A percentile compares a stretch with the other conserved stretches of the same genome.
Evolutionary conservation across 208 protist species (phyloP).

Genomic region (Acanthamoeba comandoni): DNA sequence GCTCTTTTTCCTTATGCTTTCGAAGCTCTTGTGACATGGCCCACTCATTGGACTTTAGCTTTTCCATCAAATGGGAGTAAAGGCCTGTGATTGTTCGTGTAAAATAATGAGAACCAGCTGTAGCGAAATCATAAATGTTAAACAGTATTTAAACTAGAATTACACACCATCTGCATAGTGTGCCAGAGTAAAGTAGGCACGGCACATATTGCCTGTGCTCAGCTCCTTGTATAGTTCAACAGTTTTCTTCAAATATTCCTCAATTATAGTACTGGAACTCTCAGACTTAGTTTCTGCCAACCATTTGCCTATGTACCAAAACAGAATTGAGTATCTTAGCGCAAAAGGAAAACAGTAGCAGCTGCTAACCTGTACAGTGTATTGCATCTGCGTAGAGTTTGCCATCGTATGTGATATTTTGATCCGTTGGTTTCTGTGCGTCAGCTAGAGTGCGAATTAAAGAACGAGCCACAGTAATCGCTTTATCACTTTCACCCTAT

Average conservation of each 20-base stretch:
- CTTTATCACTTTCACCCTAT: constrained; percentile 64
- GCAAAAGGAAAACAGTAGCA: no score
- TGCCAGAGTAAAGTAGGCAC: constrained; percentile 63
- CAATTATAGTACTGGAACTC: constrained; percentile 51
- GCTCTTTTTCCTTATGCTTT: constrained; percentile 67
- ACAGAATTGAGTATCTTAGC: no score
- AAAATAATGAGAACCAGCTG: not conserved
- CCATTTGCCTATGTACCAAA: constrained; percentile 73
- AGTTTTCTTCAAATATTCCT: constrained; percentile 68
- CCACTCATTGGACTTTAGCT: constrained; percentile 76
- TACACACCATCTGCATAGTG: constrained; percentile 34
- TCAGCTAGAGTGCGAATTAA: constrained; percentile 2
- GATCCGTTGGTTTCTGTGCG: constrained; percentile 5
- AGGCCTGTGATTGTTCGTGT: not conserved
- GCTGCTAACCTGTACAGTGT: constrained; percentile 52
- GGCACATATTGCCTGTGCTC: constrained; percentile 31
- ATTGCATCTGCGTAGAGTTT: constrained; percentile 46
- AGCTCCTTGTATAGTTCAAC: constrained; percentile 71
- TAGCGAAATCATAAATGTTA: not conserved
- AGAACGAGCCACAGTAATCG: constrained; percentile 31
- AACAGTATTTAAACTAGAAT: not conserved
- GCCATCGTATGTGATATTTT: not conserved
- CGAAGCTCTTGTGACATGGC: constrained; percentile 70
- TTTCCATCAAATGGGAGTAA: constrained; percentile 71
- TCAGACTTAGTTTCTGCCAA: constrained; percentile 63